Evolutionary conservation across 495 filamentous ascomycete genomes (phyloP).

Genomic region (Aspergillus wentii): DNA sequence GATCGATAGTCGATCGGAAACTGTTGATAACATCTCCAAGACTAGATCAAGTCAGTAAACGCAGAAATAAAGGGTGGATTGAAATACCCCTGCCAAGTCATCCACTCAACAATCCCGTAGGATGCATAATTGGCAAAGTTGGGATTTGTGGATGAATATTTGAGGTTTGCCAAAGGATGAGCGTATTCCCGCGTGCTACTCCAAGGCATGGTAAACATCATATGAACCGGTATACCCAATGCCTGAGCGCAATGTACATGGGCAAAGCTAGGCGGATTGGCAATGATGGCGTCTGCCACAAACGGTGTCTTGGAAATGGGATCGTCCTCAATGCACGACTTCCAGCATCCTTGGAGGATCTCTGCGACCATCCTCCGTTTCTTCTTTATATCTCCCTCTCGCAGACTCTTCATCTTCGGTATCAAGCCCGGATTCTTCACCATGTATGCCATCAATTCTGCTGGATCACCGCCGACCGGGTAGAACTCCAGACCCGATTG

Average conservation of each 20-base stretch:
- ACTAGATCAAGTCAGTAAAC: conserved; percentile 19
- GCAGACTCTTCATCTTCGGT: conserved; percentile 40
- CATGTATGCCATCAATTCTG: conserved; percentile 59
- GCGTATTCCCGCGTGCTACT: conserved; percentile 50
- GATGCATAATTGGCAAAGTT: conserved; percentile 52
- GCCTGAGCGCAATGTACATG: conserved; percentile 62
- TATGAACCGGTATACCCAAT: conserved; percentile 55
- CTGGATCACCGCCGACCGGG: conserved; percentile 58
- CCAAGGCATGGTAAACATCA: conserved; percentile 67
- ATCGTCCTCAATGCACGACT: conserved; percentile 55
- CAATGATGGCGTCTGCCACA: conserved; percentile 63
- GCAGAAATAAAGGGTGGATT: not conserved
- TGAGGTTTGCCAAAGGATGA: conserved; percentile 53
- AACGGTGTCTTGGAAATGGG: conserved; percentile 50
- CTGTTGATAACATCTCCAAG: conserved; percentile 57
- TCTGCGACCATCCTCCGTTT: conserved; percentile 49
- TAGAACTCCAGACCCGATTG: conserved; percentile 58
- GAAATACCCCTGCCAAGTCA: conserved; percentile 63
- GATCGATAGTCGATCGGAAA: conserved; percentile 45
- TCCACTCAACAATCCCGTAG: conserved; percentile 57
- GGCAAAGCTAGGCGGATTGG: conserved; percentile 63
- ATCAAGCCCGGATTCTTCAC: conserved; percentile 52
- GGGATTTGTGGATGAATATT: conserved; percentile 37
- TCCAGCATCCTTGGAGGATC: conserved; percentile 61
- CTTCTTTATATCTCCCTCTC: conserved; percentile 38